Evolutionary conservation across 768 basidiomycete species (phyloP).

Genomic region (Pleurotus eryngii): DNA sequence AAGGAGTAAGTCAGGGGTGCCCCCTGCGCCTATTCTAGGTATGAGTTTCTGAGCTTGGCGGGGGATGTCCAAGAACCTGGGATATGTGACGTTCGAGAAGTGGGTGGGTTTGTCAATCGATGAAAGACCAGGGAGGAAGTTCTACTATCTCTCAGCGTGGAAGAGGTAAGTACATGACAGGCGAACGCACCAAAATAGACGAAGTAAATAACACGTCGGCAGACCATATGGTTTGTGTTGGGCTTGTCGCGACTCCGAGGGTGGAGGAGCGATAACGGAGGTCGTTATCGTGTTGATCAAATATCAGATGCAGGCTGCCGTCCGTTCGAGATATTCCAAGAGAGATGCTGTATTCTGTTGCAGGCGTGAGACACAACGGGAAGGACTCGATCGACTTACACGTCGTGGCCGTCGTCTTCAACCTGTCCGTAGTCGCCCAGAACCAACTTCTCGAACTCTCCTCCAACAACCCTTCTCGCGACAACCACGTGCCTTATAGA

Average conservation of each 20-base stretch:
- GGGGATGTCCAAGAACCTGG: constrained; percentile 24
- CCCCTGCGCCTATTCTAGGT: not conserved
- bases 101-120: constrained; percentile 23
- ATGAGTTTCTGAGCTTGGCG: not conserved
- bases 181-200: not conserved
- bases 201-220: no score
- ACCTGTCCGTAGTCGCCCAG: constrained; percentile 33
- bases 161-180: not conserved
- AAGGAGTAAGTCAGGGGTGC: constrained; percentile 24
- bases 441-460: constrained; percentile 16
- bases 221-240: not conserved
- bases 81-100: constrained; percentile 35
- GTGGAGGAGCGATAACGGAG: constrained; percentile 29
- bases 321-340: constrained; percentile 33
- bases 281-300: constrained; percentile 35
- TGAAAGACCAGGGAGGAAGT: constrained; percentile 30
- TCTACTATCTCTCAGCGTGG: constrained; percentile 11
- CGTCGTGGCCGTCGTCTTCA: constrained; percentile 33
- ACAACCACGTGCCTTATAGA: constrained; percentile 26
- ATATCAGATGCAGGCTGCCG: constrained; percentile 30
- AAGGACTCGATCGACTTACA: constrained; percentile 15
- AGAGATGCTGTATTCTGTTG: constrained; percentile 24
- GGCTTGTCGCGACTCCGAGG: constrained; percentile 25
- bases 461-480: constrained; percentile 8
- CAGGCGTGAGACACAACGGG: not conserved